Evolutionary conservation across 495 filamentous ascomycete species (phyloP).

Genomic region (Bombardia bombarda): DNA sequence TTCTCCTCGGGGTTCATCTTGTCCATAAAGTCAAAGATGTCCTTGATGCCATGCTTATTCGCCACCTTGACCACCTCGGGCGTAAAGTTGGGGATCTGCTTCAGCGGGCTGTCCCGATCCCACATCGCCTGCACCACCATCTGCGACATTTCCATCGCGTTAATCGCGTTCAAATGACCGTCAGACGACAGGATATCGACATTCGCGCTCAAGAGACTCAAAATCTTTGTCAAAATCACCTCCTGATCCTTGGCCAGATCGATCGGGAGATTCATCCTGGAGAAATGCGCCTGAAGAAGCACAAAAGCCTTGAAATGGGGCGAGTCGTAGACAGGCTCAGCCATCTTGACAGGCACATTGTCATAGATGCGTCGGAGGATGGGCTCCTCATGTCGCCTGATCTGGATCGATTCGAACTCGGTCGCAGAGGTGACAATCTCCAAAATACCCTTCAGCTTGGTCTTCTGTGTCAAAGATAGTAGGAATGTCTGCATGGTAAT

Average conservation of each 20-base stretch:
- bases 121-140: conserved; percentile 99
- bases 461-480: conserved; percentile 81
- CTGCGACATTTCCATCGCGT: conserved; percentile 98
- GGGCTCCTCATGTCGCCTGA: conserved; percentile 84
- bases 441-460: conserved; percentile 90
- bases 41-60: conserved; percentile 71
- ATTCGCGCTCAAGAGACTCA: conserved; percentile 81
- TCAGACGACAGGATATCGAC: conserved; percentile 96
- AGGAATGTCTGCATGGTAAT: conserved; percentile 99
- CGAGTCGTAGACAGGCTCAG: conserved; percentile 74
- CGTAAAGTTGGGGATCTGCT: conserved; percentile 94
- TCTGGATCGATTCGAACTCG: conserved; percentile 93
- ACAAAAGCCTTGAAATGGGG: conserved; percentile 98
- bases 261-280: conserved; percentile 87
- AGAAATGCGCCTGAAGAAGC: conserved; percentile 94
- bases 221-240: conserved; percentile 72
- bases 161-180: conserved; percentile 93
- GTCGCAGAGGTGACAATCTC: conserved; percentile 97
- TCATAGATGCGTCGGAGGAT: conserved; percentile 91
- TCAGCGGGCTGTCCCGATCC: conserved; percentile 93
- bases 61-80: conserved; percentile 76
- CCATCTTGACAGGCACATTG: conserved; percentile 89
- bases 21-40: conserved; percentile 98
- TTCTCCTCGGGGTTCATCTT: conserved; percentile 94
- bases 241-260: conserved; percentile 98